Conservation (phyloP, 176 grass and related monocot genomes). For the Puya raimondii region DNA sequence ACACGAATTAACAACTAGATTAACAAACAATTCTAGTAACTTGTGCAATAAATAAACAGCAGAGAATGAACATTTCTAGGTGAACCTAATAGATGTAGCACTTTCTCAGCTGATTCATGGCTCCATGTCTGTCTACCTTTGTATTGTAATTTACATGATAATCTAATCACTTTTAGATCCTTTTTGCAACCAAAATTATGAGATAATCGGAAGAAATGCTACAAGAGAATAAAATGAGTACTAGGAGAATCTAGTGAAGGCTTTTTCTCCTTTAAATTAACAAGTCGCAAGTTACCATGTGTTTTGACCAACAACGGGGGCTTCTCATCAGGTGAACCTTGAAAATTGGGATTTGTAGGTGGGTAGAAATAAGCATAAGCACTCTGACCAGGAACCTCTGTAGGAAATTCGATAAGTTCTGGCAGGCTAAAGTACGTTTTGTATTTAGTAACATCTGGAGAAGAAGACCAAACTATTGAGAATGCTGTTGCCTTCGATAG, state of each 20-base stretch:
- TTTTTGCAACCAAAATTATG: too few relatives aligned
- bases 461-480: slow-evolving; percentile 85
- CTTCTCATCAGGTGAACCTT: slow-evolving; percentile 63
- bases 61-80: too few relatives aligned
- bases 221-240: slow-evolving; percentile 7
- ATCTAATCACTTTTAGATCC: too few relatives aligned
- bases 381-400: slow-evolving; percentile 52
- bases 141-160: too few relatives aligned
- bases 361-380: slow-evolving; percentile 96
- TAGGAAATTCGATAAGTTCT: slow-evolving; percentile 77
- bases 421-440: slow-evolving; percentile 58
- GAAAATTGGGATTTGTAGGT: slow-evolving; percentile 54
- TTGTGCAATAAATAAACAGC: too few relatives aligned
- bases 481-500: slow-evolving; percentile 42
- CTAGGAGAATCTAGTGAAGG: neutral
- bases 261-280: slow-evolving; percentile 4
- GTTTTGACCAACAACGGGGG: slow-evolving; percentile 86
- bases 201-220: neutral
- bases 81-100: too few relatives aligned
- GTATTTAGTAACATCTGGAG: slow-evolving; percentile 40
- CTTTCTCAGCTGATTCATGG: too few relatives aligned
- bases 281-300: slow-evolving; percentile 51
- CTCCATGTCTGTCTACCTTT: too few relatives aligned
- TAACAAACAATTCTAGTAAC: too few relatives aligned
- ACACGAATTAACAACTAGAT: too few relatives aligned